phyloP scores from a whole-genome alignment of 2,329 filamentous ascomycete species.

The Ceratocystis lukuohia region DNA sequence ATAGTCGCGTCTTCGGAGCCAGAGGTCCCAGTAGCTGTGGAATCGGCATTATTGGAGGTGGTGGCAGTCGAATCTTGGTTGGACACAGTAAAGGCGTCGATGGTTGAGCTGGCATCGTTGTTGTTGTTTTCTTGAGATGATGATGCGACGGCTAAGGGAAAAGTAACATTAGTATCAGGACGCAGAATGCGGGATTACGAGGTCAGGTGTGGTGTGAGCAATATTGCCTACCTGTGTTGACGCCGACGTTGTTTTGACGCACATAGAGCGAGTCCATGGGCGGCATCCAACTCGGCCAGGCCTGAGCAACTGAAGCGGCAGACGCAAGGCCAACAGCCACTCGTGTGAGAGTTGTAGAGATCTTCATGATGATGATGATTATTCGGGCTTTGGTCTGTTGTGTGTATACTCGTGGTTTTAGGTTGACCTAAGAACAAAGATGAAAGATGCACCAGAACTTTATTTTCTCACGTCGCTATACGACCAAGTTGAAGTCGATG shows the following conservation, averaged over 20 bases:
- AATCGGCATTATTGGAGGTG: constrained; percentile 32
- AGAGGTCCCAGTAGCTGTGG: constrained; percentile 24
- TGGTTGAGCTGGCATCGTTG: neutral
- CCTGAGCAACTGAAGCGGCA: constrained; percentile 38
- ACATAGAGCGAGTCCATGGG: constrained; percentile 38
- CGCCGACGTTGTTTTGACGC: constrained; percentile 29
- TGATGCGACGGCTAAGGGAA: constrained; percentile 13
- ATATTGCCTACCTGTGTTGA: constrained; percentile 18
- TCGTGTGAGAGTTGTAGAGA: constrained; percentile 33
- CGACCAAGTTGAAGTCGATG: constrained; percentile 4
- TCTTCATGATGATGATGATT: constrained; percentile 33
- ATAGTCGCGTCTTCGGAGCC: constrained; percentile 23
- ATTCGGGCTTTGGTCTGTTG: neutral
- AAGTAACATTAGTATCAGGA: neutral
- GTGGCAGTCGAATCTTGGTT: constrained; percentile 15
- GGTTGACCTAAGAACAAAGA: neutral
- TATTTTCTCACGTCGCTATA: neutral
- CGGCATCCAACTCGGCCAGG: constrained; percentile 43
- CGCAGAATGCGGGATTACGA: neutral
- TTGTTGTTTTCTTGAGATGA: constrained; percentile 6
- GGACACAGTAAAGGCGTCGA: constrained; percentile 8
- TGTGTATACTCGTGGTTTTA: neutral
- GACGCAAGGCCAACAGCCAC: constrained; percentile 39
- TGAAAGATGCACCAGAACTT: neutral
- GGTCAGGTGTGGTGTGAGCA: too few species aligned